Percentiles rank a stretch among this genome's conserved stretches.
Conservation (phyloP, 2,329 filamentous ascomycete genomes). For the Talaromyces pinophilus region DNA sequence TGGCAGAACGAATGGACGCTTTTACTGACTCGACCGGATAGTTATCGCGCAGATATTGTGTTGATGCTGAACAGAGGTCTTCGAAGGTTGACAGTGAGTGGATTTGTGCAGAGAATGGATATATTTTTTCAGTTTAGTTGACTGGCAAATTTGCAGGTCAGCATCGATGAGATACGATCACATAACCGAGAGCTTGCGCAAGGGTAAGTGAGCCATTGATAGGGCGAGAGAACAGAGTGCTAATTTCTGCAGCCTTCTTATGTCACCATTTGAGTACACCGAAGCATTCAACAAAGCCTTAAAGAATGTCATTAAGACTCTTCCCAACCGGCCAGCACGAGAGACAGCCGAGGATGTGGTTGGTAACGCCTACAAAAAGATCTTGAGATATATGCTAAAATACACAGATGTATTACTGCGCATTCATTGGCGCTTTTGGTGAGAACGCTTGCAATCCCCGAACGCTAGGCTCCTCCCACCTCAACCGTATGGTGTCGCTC, state of each 20-base stretch:
- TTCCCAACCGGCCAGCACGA: conserved; percentile 72
- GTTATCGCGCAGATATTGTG: conserved; percentile 88
- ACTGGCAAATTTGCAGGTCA: conserved; percentile 53
- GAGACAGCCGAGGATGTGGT: conserved; percentile 76
- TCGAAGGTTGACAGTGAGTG: conserved; percentile 57
- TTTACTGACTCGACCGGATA: conserved; percentile 42
- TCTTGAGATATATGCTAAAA: not conserved
- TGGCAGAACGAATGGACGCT: not conserved
- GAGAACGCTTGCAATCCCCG: conserved; percentile 92
- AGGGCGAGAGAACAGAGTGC: conserved; percentile 4
- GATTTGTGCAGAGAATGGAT: not conserved
- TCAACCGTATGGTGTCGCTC: conserved; percentile 96
- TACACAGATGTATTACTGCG: conserved; percentile 74
- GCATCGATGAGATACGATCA: conserved; percentile 85
- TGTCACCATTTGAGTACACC: conserved; percentile 83
- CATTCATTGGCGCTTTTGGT: conserved; percentile 95
- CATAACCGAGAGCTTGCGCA: conserved; percentile 82
- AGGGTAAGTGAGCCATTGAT: conserved; percentile 44
- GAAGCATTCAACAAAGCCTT: conserved; percentile 88
- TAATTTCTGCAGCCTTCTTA: conserved; percentile 52
- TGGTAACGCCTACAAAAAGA: conserved; percentile 24
- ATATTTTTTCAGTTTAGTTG: not conserved
- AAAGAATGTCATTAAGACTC: conserved; percentile 80
- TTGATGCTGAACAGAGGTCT: conserved; percentile 66
- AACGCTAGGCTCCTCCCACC: conserved; percentile 81